phyloP scores from a whole-genome alignment of 148 eudicot genomes.

The Polygonum maritimum region DNA sequence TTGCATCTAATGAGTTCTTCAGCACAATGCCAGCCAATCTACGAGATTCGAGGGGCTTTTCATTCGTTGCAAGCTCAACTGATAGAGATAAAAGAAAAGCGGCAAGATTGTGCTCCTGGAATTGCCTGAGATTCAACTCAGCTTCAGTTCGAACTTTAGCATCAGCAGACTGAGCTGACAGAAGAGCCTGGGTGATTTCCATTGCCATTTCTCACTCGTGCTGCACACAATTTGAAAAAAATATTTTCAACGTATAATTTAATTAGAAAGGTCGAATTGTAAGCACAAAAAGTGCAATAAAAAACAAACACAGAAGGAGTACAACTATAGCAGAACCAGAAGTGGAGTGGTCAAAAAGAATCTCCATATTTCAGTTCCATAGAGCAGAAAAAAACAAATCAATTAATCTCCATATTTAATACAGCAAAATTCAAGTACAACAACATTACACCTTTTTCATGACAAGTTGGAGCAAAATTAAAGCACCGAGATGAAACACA shows the following conservation, averaged over 20 bases:
- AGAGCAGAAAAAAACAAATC: not conserved
- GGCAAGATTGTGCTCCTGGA: constrained; percentile 55
- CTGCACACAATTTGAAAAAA: constrained; percentile 1
- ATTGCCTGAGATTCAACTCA: constrained; percentile 45
- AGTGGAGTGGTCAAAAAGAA: not conserved
- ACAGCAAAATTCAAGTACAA: not conserved
- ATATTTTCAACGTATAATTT: not conserved
- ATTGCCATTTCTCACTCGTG: constrained; percentile 34
- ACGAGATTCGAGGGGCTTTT: constrained; percentile 64
- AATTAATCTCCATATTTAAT: not conserved
- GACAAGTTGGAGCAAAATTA: not conserved
- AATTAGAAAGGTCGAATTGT: not conserved
- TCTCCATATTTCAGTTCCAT: not conserved
- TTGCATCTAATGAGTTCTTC: constrained; percentile 69
- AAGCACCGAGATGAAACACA: not conserved
- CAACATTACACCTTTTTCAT: not conserved
- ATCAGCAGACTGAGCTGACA: constrained; percentile 60
- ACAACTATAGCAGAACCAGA: not conserved
- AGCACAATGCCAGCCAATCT: constrained; percentile 67
- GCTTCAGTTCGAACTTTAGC: constrained; percentile 51
- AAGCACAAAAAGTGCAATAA: not conserved
- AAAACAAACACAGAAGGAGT: not conserved
- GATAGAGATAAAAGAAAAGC: constrained; percentile 46
- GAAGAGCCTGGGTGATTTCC: constrained; percentile 53
- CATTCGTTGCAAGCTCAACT: constrained; percentile 53